Evolutionary conservation across 2,329 filamentous ascomycete genomes (phyloP).

Genomic region (Colletotrichum noveboracense): DNA sequence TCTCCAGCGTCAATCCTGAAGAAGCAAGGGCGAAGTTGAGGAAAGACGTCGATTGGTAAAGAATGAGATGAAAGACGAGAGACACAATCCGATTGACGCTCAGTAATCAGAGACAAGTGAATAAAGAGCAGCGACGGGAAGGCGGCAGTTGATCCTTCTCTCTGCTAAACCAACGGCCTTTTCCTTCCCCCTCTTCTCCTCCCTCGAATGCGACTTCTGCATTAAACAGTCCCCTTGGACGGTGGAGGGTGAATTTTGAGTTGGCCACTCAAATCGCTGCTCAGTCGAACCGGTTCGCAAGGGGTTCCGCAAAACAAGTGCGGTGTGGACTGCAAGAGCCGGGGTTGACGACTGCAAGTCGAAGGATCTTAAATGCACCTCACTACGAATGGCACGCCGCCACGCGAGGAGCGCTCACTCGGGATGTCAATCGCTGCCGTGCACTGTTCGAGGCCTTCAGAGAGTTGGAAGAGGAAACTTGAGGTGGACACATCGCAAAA

Average conservation of each 20-base stretch:
- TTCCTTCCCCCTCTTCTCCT: neutral
- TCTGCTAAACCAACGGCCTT: neutral
- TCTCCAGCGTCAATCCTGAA: neutral
- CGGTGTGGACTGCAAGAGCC: constrained; percentile 12
- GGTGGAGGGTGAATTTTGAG: neutral
- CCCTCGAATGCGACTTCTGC: neutral
- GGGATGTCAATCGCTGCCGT: neutral
- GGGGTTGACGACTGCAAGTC: neutral
- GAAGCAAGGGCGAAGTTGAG: neutral
- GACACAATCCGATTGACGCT: neutral
- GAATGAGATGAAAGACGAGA: neutral
- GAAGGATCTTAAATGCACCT: neutral
- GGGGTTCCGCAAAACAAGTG: constrained; percentile 8
- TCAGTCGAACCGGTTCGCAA: constrained; percentile 2
- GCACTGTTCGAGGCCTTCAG: neutral
- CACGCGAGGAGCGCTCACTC: neutral
- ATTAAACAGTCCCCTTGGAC: neutral
- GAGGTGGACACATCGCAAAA: neutral
- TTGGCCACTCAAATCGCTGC: constrained; percentile 1
- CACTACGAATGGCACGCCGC: neutral
- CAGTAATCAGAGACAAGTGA: neutral
- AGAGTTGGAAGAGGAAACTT: neutral
- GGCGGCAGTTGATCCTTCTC: neutral
- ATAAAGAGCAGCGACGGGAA: neutral
- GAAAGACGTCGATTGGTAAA: neutral